Conservation (phyloP, 345 rosid species). For the Sisymbrium irio region DNA sequence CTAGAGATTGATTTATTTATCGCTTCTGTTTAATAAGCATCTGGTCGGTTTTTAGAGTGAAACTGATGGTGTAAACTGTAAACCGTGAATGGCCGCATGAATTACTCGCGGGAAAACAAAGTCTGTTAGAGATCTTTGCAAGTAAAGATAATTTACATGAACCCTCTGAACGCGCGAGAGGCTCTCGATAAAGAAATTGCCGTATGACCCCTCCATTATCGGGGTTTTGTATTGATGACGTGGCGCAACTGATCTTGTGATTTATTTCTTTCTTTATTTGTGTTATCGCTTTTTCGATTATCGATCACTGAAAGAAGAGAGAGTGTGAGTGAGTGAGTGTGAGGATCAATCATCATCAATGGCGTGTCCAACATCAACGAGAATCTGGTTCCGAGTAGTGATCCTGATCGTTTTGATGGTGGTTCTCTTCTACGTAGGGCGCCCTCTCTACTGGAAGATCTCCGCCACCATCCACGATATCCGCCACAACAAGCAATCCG, state of each 20-base stretch:
- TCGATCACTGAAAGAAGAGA: background rate
- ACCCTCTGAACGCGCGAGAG: background rate
- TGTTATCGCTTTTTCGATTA: background rate
- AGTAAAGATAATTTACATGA: too few relatives aligned
- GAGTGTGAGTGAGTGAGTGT: background rate
- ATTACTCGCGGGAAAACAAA: too few relatives aligned
- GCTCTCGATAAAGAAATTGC: background rate
- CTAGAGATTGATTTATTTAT: too few relatives aligned
- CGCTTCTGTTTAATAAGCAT: too few relatives aligned
- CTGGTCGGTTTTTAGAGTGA: too few relatives aligned
- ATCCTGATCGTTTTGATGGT: conserved; percentile 34
- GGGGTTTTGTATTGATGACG: background rate
- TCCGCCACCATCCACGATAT: conserved; percentile 88
- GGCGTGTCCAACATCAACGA: conserved; percentile 38
- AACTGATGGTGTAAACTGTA: too few relatives aligned
- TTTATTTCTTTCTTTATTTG: background rate
- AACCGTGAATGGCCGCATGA: too few relatives aligned
- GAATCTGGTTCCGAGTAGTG: conserved; percentile 43
- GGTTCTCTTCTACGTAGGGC: conserved; percentile 63
- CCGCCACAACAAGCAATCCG: conserved; percentile 79
- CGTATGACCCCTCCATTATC: background rate
- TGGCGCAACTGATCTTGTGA: background rate
- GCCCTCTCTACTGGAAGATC: conserved; percentile 93
- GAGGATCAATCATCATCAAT: conserved; percentile 23
- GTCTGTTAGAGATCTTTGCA: too few relatives aligned